phyloP scores from a whole-genome alignment of 202 grass and related monocot genomes.

The Carex sylvatica region DNA sequence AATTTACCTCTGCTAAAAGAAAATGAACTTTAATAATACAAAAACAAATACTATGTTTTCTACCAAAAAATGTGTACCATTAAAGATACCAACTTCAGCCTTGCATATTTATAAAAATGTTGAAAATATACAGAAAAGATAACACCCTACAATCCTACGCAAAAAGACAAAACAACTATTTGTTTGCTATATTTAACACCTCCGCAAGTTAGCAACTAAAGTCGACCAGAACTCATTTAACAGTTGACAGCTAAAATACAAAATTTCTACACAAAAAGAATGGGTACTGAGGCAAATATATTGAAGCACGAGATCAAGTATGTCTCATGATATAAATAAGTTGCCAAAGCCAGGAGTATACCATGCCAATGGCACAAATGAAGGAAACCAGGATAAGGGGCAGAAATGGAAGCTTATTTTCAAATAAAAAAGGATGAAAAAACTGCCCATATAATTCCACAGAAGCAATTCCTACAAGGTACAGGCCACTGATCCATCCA shows the following conservation, averaged over 20 bases:
- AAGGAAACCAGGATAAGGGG: constrained; percentile 72
- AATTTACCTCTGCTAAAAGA: background rate
- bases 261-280: constrained; percentile 27
- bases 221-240: background rate
- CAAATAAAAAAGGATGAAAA: constrained; percentile 58
- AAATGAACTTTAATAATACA: background rate
- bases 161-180: background rate
- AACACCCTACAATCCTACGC: background rate
- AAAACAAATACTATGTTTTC: background rate
- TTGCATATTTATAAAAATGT: background rate
- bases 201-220: background rate
- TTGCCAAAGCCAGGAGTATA: constrained; percentile 91
- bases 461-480: constrained; percentile 49
- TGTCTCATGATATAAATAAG: constrained; percentile 47
- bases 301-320: constrained; percentile 45
- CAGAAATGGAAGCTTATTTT: constrained; percentile 66
- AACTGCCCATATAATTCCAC: constrained; percentile 66
- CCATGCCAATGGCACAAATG: constrained; percentile 70
- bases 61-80: background rate
- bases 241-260: background rate
- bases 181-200: background rate
- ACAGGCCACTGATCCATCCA: constrained; percentile 51
- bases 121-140: background rate
- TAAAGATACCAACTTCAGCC: background rate
- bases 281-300: background rate